Base-by-base conservation (phyloP, 495 filamentous ascomycete species). In the Penicillium argentinense region DNA sequence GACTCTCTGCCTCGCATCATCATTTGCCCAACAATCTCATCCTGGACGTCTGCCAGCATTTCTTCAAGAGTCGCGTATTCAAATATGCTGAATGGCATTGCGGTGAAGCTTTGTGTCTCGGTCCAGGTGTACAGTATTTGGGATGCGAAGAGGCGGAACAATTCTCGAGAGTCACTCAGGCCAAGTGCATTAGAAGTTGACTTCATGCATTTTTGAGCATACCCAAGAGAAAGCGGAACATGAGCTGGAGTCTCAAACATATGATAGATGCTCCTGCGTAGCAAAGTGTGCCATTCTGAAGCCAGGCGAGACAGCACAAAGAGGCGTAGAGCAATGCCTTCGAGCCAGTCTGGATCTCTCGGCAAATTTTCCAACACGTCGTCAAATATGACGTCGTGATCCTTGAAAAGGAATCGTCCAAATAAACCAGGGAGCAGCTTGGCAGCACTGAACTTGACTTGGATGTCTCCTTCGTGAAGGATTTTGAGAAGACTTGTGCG, bases 81-180 rank as follows among this genome's bases (percentile, higher is more conserved):
- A 67, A 96, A 97, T 8, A 91, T 87, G 34, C 74, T 69, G 54
- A 81, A 96, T 7, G 93, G 91, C 42, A 97, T 86, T 3, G 78
- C 73, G 1, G 73, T 68, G 9, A 95, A 66, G 19, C 75, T 66
- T 39, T 85, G 77, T 1, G 66, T 63, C 47, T 86, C 79, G 2
- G 91, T 79, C 95, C 93, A 97, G 0, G 91, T 95, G 61, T 88
- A 95, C 4, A 97, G 72, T n/a, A 97, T 76, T 62, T 99, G 95
- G 17, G 91, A 84, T 13, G 87, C 83, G 58, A 97, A 97, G 3
- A 97, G 74, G n/a, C 74, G 77, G 62, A 97, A 97, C 3, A 99
- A 62, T 29, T 83, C 76, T 54, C 76, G 78, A 1, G 87, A 72
- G 28, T 79, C 73, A 25, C 71, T 58, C 25, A 97, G 77, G 2